Base-by-base conservation (phyloP, 164 flowering plant genomes). In the Pachysandra terminalis region DNA sequence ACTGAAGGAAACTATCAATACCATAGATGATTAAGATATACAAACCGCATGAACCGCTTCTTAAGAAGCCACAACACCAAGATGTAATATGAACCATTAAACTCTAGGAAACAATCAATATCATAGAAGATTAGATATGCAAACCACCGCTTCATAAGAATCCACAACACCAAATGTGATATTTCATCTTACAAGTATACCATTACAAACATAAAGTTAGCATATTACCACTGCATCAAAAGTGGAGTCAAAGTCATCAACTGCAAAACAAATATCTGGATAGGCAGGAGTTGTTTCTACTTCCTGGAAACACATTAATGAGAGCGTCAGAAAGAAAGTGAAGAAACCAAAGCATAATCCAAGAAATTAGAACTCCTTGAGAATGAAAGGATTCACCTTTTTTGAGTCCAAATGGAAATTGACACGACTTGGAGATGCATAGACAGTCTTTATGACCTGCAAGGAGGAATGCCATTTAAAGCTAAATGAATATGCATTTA, bases 191-290 rank as follows among this genome's bases (percentile, higher is more conserved):
- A 22, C 19, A 21, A 23, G n/a, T 22, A 64, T 49, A 53, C 15
- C 16, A 56, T 13, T 24, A 59, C 1, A 41, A 68, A n/a, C 58
- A 59, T 40, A 65, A 19, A 52, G 58, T 13, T 32, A 59, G 55
- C n/a, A 70, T 14, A 77, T 81, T 89, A 93, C 98, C 93, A 96
- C 96, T 54, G 95, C 90, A 80, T 86, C 98, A 81, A 93, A 93
- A 56, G 98, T 93, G 69, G 99, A 93, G 78, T 96, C 98, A 56
- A 93, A 96, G 79, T 96, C 99, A 83, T 96, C 98, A 65, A 96
- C 83, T 35, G 98, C 96, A 84, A 96, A 93, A 81, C 98, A 93
- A 59, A 96, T 91, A 79, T 96, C 96, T 76, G 99, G 99, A 79
- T 93, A 96, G 27, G 99, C 98, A 80, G 97, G 91, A 27, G 80